Evolutionary conservation across 306 rosid species (phyloP), one percentile per base, ranked within the genome.

Genomic region (Prunus davidiana): DNA sequence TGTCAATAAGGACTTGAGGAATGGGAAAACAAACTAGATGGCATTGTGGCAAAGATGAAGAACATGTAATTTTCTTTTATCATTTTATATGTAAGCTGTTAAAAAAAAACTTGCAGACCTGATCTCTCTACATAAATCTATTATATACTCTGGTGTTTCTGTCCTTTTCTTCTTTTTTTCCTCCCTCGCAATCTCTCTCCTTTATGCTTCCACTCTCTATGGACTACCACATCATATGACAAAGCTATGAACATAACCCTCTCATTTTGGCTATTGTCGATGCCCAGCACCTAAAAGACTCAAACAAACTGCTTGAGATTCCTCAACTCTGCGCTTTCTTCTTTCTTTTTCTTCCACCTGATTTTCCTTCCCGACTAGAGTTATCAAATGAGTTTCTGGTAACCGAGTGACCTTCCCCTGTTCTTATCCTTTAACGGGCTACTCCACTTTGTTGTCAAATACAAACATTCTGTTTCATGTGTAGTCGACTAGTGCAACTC

Each of bases 401-500:
- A 24, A 9, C n/a, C 24, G 28, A 30, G 67, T 43, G 69, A 49
- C 63, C 72, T 49, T 51, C 24, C 75, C 73, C 63, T 84, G 76
- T 58, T 63, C 64, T 67, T 15, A 30, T 56, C 63, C 30, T 72
- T 74, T 71, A 41, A 2, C 73, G 0, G 70, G 77, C 62, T 27
- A 56, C 64, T 66, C 62, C 45, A 6, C 64, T 64, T 28, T 41
- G 52, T 3, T 46, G 74, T 66, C 65, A 69, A 51, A 67, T 30
- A 63, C 77, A 65, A 6, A 58, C 64, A 58, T 68, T 81, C 66
- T 55, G 82, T 74, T 78, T 71, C 51, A 16, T 75, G 61, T 20
- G 75, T 50, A 75, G 75, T 83, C 87, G 60, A 80, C 84, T 60
- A 56, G 80, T 22, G 46, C 81, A 79, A 61, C 83, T 67, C 81